A percentile compares a stretch with the other conserved stretches of the same genome.
Evolutionary conservation across 768 basidiomycete genomes (phyloP).

Genomic region (Termitomyces sp.): DNA sequence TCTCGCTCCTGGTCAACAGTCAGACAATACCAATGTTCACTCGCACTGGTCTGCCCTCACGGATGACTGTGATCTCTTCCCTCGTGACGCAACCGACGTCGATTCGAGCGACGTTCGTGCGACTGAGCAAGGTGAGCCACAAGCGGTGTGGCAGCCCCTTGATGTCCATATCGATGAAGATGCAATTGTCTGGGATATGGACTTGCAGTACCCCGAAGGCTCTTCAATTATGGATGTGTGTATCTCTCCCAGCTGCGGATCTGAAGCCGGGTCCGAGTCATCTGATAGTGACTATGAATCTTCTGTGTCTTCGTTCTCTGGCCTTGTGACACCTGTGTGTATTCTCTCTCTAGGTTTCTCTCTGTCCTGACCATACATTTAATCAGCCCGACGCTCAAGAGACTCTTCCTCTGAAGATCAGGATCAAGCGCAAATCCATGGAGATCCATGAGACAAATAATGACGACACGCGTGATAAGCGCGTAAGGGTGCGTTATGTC

Average conservation of each 20-base stretch:
- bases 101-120: conserved; percentile 6
- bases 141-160: conserved; percentile 12
- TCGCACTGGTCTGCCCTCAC: conserved; percentile 12
- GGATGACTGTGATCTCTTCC: conserved; percentile 6
- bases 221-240: conserved; percentile 9
- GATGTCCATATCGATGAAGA: conserved; percentile 23
- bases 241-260: conserved; percentile 6
- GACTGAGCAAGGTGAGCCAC: conserved; percentile 3
- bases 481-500: conserved; percentile 26
- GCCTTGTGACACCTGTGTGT: conserved; percentile 26
- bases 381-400: conserved; percentile 7
- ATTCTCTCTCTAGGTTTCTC: neutral
- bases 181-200: conserved; percentile 17
- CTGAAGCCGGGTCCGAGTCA: conserved; percentile 9
- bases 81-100: conserved; percentile 4
- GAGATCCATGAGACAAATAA: conserved; percentile 15
- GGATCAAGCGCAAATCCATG: conserved; percentile 32
- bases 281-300: conserved; percentile 9
- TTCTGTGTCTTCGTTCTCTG: conserved; percentile 15
- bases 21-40: conserved; percentile 1
- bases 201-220: conserved; percentile 10
- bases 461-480: conserved; percentile 24
- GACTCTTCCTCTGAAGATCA: conserved; percentile 17
- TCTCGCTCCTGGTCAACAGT: conserved; percentile 3
- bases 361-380: neutral